Evolutionary conservation across 345 rosid genomes (phyloP).

Genomic region (Ceriops zippeliana): DNA sequence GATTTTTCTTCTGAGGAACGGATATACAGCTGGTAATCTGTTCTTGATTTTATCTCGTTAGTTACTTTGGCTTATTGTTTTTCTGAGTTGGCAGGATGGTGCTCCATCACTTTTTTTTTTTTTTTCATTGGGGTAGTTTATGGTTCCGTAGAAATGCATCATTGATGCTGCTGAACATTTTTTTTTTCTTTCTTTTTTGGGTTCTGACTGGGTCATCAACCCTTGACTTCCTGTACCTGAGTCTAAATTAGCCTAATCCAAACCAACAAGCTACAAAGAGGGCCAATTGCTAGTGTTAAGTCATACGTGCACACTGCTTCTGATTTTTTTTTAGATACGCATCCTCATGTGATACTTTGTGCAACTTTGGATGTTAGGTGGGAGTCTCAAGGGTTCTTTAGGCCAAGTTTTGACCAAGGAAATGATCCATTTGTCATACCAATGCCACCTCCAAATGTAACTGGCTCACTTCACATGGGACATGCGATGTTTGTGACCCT

Average conservation of each 20-base stretch:
- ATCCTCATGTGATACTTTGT: conserved; percentile 3
- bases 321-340: conserved; percentile 7
- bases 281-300: too few relatives aligned
- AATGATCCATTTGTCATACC: conserved; percentile 81
- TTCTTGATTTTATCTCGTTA: neutral
- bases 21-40: conserved; percentile 74
- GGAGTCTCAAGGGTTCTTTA: conserved; percentile 94
- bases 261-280: too few relatives aligned
- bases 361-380: conserved; percentile 54
- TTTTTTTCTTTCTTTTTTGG: too few relatives aligned
- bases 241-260: too few relatives aligned
- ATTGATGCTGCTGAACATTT: too few relatives aligned
- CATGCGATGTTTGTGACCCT: conserved; percentile 99
- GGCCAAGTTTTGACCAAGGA: conserved; percentile 62
- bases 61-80: neutral
- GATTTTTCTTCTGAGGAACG: conserved; percentile 87
- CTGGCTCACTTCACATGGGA: conserved; percentile 97
- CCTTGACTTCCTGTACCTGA: too few relatives aligned
- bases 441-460: conserved; percentile 98
- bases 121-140: too few relatives aligned
- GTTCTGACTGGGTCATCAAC: too few relatives aligned
- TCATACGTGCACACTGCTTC: neutral
- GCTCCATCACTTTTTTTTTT: too few relatives aligned
- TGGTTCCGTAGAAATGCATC: too few relatives aligned
- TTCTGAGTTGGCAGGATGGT: neutral